Evolutionary conservation across 225 moss, liverwort and hornwort genomes (phyloP).

Genomic region (Neckera pumila): DNA sequence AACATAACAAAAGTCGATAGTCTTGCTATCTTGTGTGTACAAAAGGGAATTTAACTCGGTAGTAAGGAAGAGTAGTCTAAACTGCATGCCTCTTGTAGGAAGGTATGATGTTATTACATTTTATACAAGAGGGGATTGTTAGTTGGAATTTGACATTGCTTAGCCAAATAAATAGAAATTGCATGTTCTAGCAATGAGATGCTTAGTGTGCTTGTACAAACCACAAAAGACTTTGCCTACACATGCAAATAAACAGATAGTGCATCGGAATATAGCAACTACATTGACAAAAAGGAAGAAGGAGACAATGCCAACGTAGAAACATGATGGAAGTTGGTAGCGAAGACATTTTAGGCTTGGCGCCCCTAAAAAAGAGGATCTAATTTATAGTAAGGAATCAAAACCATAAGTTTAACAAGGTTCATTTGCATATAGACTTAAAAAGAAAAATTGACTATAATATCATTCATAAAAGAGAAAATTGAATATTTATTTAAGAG

Average conservation of each 20-base stretch:
- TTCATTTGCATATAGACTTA: no score
- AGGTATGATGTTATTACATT: neutral
- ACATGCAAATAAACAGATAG: no score
- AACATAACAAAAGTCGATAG: neutral
- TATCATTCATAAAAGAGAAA: no score
- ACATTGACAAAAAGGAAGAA: neutral
- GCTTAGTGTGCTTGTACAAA: no score
- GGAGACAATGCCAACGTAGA: accelerated
- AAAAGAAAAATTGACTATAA: no score
- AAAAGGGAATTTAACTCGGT: neutral
- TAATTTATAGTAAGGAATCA: no score
- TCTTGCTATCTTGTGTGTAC: neutral
- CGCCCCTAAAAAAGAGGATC: no score
- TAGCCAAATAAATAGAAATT: no score
- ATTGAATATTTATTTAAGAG: no score
- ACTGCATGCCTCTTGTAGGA: neutral
- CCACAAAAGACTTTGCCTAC: neutral
- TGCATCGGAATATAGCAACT: neutral
- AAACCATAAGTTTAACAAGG: no score
- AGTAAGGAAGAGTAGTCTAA: neutral
- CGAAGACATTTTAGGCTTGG: no score
- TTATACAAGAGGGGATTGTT: neutral
- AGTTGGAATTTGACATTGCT: neutral
- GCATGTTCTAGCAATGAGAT: neutral
- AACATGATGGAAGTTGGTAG: accelerated